phyloP scores from a whole-genome alignment of 257 asterid species.

The Nicotiana knightiana region DNA sequence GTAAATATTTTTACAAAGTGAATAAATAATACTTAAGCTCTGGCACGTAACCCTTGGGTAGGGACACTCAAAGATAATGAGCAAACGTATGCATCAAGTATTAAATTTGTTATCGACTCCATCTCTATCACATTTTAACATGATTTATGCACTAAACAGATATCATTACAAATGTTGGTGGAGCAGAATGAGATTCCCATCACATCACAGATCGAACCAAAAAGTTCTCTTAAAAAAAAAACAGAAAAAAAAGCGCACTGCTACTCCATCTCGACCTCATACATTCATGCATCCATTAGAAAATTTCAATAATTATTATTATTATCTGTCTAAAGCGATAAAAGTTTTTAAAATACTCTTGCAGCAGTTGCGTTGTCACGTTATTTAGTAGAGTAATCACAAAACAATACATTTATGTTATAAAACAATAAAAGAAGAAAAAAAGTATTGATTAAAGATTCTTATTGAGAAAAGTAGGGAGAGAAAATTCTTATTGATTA shows the following conservation, averaged over 20 bases:
- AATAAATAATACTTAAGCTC: background rate
- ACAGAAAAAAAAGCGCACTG: background rate
- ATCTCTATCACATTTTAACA: background rate
- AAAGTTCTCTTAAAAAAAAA: background rate
- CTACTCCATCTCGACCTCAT: background rate
- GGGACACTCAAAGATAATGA: background rate
- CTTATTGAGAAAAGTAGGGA: too few species aligned
- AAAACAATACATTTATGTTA: too few species aligned
- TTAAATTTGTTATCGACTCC: background rate
- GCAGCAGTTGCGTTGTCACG: background rate
- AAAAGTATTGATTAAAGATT: too few species aligned
- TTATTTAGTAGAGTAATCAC: background rate
- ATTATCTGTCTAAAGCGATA: background rate
- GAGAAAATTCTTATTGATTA: too few species aligned
- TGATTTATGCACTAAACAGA: too few species aligned
- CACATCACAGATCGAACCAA: slow-evolving; percentile 5
- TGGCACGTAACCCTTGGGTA: background rate
- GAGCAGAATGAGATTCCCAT: slow-evolving; percentile 14
- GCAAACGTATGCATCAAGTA: background rate
- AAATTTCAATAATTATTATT: background rate
- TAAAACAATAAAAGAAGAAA: too few species aligned
- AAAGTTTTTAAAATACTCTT: background rate
- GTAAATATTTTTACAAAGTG: too few species aligned
- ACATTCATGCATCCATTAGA: background rate
- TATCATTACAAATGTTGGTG: background rate